A percentile compares a stretch with the other conserved stretches of the same genome.
Evolutionary conservation across 768 basidiomycete genomes (phyloP).

Genomic region (Boletus subcaerulescens): DNA sequence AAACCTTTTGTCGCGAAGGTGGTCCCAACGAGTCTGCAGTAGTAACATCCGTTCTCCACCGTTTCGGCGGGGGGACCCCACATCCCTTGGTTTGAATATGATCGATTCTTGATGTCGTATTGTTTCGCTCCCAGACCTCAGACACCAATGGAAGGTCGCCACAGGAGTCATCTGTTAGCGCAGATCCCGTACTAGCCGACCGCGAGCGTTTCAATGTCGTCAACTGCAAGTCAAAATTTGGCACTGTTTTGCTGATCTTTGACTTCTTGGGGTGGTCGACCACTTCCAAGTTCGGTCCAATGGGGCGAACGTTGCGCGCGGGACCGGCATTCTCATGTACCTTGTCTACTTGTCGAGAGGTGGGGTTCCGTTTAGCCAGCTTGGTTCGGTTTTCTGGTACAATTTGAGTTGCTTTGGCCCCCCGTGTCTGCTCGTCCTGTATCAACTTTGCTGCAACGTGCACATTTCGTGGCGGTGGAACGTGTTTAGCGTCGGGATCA

Average conservation of each 20-base stretch:
- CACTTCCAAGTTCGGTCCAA: constrained; percentile 45
- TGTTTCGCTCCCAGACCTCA: constrained; percentile 33
- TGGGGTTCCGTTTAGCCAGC: constrained; percentile 19
- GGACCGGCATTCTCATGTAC: constrained; percentile 44
- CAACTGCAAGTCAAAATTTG: constrained; percentile 53
- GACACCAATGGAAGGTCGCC: constrained; percentile 35
- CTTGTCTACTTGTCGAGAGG: constrained; percentile 40
- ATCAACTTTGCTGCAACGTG: not conserved
- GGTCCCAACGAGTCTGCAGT: not conserved
- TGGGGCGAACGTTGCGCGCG: constrained; percentile 36
- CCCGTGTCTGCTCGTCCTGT: constrained; percentile 1
- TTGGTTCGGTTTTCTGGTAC: constrained; percentile 25
- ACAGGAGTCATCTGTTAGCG: constrained; percentile 31
- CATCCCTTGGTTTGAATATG: constrained; percentile 35
- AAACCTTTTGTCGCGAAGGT: constrained; percentile 15
- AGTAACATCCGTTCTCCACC: constrained; percentile 1
- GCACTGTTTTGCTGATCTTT: constrained; percentile 22
- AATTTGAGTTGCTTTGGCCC: not conserved
- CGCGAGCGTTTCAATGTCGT: constrained; percentile 27
- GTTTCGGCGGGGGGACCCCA: constrained; percentile 19
- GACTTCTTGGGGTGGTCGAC: constrained; percentile 15
- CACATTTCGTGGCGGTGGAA: not conserved
- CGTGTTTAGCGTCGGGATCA: constrained; percentile 4
- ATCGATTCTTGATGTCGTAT: constrained; percentile 31
- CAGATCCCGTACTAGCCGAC: constrained; percentile 15